Base-by-base conservation (phyloP, 352 stramenopile genomes). In the Globisporangium solare region DNA sequence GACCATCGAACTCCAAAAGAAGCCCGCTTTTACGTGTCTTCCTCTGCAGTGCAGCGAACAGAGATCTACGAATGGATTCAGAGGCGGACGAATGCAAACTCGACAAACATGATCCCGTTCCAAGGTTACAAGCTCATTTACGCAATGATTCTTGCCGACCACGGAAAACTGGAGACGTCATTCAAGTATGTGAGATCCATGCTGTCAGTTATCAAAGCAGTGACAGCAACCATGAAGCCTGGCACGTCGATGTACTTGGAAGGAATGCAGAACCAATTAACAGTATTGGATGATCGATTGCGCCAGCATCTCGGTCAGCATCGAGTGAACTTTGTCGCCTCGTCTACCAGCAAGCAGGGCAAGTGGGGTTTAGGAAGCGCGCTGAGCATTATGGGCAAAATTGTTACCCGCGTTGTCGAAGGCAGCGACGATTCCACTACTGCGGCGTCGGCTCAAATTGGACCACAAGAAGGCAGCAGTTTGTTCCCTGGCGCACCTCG, bases 111-210 rank as follows among this genome's bases (percentile, higher is more conserved):
- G 74, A 86, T 95, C 50, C 78, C 86, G 22, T 94, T 94, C 64
- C 86, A 95, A 58, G 86, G 84, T 20, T 95, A 94, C 71, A 95
- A 95, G 60, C 67, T 94, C 35, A 93, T 95, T 54, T 89, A 95
- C 55, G 80, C 86, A 21, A 92, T 93, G 80, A 67, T 92, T 24
- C 59, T 95, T 27, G 86, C 83, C 0, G 86, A 95, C 61, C 77
- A 89, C 59, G 86, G 86, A 35, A 91, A 90, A 63, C 63, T 92
- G 11, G 83, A 93, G 55, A 85, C 77, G 14, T 71, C 86, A 18
- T 94, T 92, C 67, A 91, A 90, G 64, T 95, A 95, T 54, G 83
- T 95, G 53, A 88, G 78, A 49, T 79, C 83, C 15, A 95, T 95
- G 86, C 63, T 93, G 17, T 76, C 67, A n/a, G 70, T 88, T 18